Percentiles rank a stretch among this genome's conserved stretches.
phyloP scores from a whole-genome alignment of 2,329 filamentous ascomycete species.

The Calonectria multiphialidica region DNA sequence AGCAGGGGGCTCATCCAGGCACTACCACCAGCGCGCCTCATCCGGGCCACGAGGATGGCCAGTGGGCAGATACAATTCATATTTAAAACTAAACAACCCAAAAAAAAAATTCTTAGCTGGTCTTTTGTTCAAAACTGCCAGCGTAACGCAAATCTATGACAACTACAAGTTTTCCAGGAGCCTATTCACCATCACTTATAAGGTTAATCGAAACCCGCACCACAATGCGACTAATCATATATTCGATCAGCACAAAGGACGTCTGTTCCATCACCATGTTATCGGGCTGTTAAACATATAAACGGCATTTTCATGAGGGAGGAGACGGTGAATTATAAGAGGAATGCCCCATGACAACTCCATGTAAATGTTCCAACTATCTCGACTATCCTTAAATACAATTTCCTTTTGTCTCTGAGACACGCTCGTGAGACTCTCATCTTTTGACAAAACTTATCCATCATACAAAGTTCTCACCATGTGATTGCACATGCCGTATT shows the following conservation, averaged over 20 bases:
- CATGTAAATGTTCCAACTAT: background rate
- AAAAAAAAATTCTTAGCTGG: too few species aligned
- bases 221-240: background rate
- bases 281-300: background rate
- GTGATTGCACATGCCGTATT: slow-evolving; percentile 31
- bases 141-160: too few species aligned
- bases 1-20: too few species aligned
- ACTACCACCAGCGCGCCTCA: too few species aligned
- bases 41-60: background rate
- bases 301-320: background rate
- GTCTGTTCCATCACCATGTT: too few species aligned
- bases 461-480: slow-evolving; percentile 26
- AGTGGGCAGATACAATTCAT: too few species aligned
- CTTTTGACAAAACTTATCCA: slow-evolving; percentile 15
- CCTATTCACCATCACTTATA: background rate
- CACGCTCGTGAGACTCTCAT: slow-evolving; percentile 26
- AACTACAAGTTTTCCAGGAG: background rate
- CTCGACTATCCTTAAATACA: background rate
- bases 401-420: slow-evolving; percentile 5
- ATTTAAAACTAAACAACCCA: too few species aligned
- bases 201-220: background rate
- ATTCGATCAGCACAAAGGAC: too few species aligned
- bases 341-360: background rate
- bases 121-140: too few species aligned
- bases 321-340: background rate